Evolutionary conservation across 116 monocot species (phyloP), one percentile per base, ranked within the genome.

Genomic region (Zostera marina): DNA sequence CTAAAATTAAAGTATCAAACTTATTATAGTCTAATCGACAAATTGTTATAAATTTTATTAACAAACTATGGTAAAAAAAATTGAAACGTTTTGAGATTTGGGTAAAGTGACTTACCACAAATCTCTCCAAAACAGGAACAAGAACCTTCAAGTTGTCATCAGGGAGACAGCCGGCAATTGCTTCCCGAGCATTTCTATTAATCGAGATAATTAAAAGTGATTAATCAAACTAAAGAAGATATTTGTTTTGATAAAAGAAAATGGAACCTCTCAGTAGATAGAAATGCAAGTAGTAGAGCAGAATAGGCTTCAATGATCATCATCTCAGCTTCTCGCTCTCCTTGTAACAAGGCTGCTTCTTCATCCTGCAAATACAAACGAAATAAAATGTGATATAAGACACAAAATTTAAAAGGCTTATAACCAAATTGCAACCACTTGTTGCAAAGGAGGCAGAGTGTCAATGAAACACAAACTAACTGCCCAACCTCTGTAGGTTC

Each of bases 301-400:
- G 91, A 59, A 72, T 99, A 99, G 42, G 99, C 99, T 73, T 87
- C 81, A 53, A 99, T 66, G 39, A 99, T 99, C 99, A 99, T 99
- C 81, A 83, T 99, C 73, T 99, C 91, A 68, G 99, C 99, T 60
- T 99, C 99, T 52, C 63, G 72, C 66, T 83, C 79, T 56, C 87
- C 87, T 83, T 91, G 83, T 67, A 91, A 47, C 44, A 99, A 63
- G 42, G 71, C 72, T 60, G 73, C 76, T 65, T 91, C 99, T 63
- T 81, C 83, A 70, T 87, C 85, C 99, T 99, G 66, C 41, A 52
- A 47, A 49, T 47, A 19, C 49, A 39, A 52, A 49, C 38, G 14
- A 2, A 14, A n/a, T 2, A 56, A 15, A 56, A 7, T 17, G 13
- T 47, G 11, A 47, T 47, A 13, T 13, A 47, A 11, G 15, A 13